Percentiles rank a stretch among this genome's conserved stretches.
These are phyloP conservation scores for Bothriochloa decipiens DNA, from an alignment of 176 grass and related monocot species.

Conservation along the genomic window DNA sequence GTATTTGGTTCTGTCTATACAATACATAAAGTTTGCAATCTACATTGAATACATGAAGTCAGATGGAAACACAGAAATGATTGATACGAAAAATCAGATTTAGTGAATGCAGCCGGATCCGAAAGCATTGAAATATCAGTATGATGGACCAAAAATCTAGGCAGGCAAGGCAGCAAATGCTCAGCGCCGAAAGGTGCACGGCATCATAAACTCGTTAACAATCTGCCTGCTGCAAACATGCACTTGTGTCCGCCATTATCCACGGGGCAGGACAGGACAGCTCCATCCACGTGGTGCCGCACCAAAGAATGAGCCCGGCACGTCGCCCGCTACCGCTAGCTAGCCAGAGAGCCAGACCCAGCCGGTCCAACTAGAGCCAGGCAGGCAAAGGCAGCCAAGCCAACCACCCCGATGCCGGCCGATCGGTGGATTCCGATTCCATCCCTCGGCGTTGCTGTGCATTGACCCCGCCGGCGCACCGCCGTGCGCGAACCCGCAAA, in stretches of 20 bases:
- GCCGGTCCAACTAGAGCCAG: neutral
- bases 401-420: neutral
- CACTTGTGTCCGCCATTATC: neutral
- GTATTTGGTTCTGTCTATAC: no score
- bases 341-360: neutral
- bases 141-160: neutral
- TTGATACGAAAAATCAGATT: neutral
- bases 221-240: neutral
- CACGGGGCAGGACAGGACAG: neutral
- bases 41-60: neutral
- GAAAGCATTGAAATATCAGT: neutral
- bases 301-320: slow-evolving; percentile 35
- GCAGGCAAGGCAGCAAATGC: neutral
- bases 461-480: slow-evolving; percentile 15
- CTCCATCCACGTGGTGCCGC: slow-evolving; percentile 41
- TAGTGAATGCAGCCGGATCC: neutral
- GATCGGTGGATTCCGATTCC: slow-evolving; percentile 1
- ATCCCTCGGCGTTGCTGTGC: neutral
- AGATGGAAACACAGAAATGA: neutral
- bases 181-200: neutral
- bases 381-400: slow-evolving; percentile 2
- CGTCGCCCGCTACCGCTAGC: slow-evolving; percentile 19
- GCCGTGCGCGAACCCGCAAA: neutral
- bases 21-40: neutral
- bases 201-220: neutral